These are phyloP conservation scores for Citrus sinensis DNA, from an alignment of 345 rosid genomes.

Conservation along the genomic window DVS_A1.0 CM039162.1:31487501-31488000, in stretches of 20 bases:
- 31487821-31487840: constrained; percentile 16
- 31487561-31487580: constrained; percentile 24
- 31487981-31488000: constrained; percentile 30
- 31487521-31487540: not conserved
- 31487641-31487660: not conserved
- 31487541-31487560: constrained; percentile 17
- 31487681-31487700: not conserved
- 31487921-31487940: constrained; percentile 46
- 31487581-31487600: constrained; percentile 18
- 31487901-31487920: constrained; percentile 39
- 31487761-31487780: not conserved
- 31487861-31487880: constrained; percentile 22
- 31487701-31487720: too few relatives aligned
- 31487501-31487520: not conserved
- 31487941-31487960: constrained; percentile 40
- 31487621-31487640: too few relatives aligned
- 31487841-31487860: constrained; percentile 27
- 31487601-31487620: constrained; percentile 6
- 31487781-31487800: not conserved
- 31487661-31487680: not conserved
- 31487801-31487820: not conserved
- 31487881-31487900: constrained; percentile 36
- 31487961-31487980: constrained; percentile 38
- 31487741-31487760: constrained; percentile 26
- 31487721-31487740: constrained; percentile 7